phyloP scores from a whole-genome alignment of 768 basidiomycete genomes.

The Collybia mongolica region DNA sequence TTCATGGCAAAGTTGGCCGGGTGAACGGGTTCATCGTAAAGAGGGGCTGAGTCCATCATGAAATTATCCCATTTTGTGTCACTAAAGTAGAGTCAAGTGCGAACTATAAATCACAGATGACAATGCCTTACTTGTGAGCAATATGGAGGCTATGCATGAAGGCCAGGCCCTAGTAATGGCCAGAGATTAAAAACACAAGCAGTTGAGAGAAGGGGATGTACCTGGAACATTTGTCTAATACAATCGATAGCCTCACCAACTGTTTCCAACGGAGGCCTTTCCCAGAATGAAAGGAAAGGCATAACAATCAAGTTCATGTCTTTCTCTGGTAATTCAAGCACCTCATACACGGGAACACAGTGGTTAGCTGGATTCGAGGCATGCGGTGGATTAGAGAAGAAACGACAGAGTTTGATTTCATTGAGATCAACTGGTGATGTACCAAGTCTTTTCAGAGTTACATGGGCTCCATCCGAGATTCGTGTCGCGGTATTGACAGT shows the following conservation, averaged over 20 bases:
- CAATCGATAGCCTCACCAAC: conserved; percentile 29
- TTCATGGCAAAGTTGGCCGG: conserved; percentile 3
- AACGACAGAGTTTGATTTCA: conserved; percentile 28
- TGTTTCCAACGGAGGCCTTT: conserved; percentile 23
- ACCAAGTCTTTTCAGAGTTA: conserved; percentile 27
- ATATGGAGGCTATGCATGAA: conserved; percentile 34
- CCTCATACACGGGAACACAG: conserved; percentile 28
- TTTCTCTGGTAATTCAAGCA: conserved; percentile 18
- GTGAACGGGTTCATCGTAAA: conserved; percentile 11
- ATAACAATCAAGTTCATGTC: conserved; percentile 24
- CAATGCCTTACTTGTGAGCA: conserved; percentile 26
- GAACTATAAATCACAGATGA: neutral
- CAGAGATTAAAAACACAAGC: neutral
- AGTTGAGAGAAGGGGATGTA: neutral
- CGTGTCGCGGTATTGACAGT: too few species aligned
- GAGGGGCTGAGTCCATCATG: conserved; percentile 11
- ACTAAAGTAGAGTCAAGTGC: neutral
- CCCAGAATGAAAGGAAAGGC: conserved; percentile 20
- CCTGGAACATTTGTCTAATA: conserved; percentile 26
- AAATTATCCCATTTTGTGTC: conserved; percentile 16
- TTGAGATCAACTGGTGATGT: conserved; percentile 12
- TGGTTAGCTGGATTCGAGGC: conserved; percentile 27
- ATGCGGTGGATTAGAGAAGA: conserved; percentile 17
- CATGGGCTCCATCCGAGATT: conserved; percentile 23
- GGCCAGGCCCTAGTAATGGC: conserved; percentile 22